Percentiles rank a stretch among this genome's conserved stretches.
Conservation (phyloP, 352 stramenopile genomes). For the Phytopythium vexans region DNA sequence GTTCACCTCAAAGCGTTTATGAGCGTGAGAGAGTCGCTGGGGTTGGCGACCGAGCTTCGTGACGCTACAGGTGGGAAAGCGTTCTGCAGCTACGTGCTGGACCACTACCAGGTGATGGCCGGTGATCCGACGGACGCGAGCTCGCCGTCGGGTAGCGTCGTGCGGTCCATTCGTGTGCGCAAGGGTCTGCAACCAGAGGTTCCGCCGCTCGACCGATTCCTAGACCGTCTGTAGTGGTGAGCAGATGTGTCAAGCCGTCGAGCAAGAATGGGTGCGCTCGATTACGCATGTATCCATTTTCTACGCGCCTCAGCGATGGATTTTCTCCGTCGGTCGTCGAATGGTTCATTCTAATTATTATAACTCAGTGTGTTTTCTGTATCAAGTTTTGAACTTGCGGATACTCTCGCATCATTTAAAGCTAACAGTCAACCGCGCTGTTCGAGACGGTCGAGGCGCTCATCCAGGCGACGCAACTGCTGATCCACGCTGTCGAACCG, state of each 20-base stretch:
- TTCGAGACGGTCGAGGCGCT: too few species aligned
- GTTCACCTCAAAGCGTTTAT: constrained; percentile 99
- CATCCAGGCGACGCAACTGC: too few species aligned
- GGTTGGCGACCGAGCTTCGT: constrained; percentile 98
- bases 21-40: constrained; percentile 99
- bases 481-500: too few species aligned
- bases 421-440: too few species aligned
- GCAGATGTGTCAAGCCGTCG: background rate
- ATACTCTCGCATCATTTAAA: too few species aligned
- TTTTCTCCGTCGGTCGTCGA: too few species aligned
- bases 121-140: constrained; percentile 90
- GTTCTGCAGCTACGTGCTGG: constrained; percentile 99
- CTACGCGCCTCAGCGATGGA: too few species aligned
- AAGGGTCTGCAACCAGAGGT: constrained; percentile 98
- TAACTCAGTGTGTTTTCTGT: too few species aligned
- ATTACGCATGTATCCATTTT: too few species aligned
- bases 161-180: constrained; percentile 93
- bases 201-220: constrained; percentile 97
- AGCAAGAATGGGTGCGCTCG: too few species aligned
- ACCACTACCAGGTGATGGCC: constrained; percentile 97
- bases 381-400: too few species aligned
- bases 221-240: constrained; percentile 72
- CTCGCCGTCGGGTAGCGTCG: constrained; percentile 95
- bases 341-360: too few species aligned
- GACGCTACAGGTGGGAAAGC: constrained; percentile 99